Base-by-base conservation (phyloP, 768 basidiomycete species). In the Suillus ampliporus region DNA sequence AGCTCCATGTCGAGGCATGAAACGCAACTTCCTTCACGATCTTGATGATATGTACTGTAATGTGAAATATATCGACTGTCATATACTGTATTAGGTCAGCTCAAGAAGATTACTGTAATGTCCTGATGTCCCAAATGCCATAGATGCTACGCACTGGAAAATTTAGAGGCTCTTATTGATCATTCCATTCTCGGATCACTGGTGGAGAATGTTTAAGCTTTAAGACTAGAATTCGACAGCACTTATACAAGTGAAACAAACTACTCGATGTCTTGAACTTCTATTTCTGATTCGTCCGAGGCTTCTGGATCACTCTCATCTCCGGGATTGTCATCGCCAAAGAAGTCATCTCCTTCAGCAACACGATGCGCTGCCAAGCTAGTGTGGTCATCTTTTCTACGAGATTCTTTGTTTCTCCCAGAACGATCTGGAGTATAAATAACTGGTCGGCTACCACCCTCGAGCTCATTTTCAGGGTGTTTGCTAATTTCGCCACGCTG, bases 381-480 rank as follows among this genome's bases (percentile, higher is more conserved):
- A 50, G 35, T 58, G 38, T 21, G 53, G 51, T 9, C 48, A 31
- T 28, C 66, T 67, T 40, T 38, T 50, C 28, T 61, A 47, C 5
- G 6, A 40, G 54, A 56, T 13, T 15, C 46, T 47, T 26, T 10
- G 17, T 19, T 13, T 56, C n/a, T 54, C 15, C 10, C 23, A 23
- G 38, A 56, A 56, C 40, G 53, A 26, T 17, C 23, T 26, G 8
- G 9, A 21, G 34, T 26, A 26, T 37, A 11, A 21, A 5, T 9
- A 56, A 26, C 37, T 19, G 38, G 10, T 40, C 38, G 54, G 6
- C 17, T 28, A 26, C 54, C 54, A 56, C 23, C 11, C 47, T 63
- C 64, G 9, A 73, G 65, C 13, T 78, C 78, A 8, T 71, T 66
- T 69, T 95, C 93, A 10, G 91, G 90, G 66, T 89, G 86, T 1